Evolutionary conservation across 345 rosid genomes (phyloP).

Genomic region (Corchorus olitorius): DNA sequence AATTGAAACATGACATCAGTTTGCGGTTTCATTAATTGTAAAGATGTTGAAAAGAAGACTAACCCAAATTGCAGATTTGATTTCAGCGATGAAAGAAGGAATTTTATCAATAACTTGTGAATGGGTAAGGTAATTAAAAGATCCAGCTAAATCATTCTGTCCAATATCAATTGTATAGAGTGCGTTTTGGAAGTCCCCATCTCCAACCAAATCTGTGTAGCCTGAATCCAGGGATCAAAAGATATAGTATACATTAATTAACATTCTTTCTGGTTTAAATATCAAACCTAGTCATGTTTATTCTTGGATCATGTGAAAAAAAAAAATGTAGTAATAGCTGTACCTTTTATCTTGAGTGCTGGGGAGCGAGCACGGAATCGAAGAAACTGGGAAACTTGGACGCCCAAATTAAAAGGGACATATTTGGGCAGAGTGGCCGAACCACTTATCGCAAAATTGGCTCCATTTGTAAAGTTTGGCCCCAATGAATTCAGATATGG

Average conservation of each 20-base stretch:
- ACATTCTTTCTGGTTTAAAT: neutral
- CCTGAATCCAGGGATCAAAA: neutral
- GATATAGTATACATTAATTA: neutral
- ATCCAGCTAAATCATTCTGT: constrained; percentile 61
- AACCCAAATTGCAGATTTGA: constrained; percentile 52
- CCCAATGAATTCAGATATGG: constrained; percentile 51
- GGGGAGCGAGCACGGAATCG: constrained; percentile 44
- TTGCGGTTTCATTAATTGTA: neutral
- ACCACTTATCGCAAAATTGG: constrained; percentile 47
- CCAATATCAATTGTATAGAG: constrained; percentile 67
- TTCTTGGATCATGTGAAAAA: neutral
- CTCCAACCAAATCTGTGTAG: constrained; percentile 12
- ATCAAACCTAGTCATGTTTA: neutral
- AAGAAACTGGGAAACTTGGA: constrained; percentile 47
- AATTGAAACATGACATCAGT: neutral
- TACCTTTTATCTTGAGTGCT: constrained; percentile 33
- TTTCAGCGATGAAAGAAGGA: constrained; percentile 53
- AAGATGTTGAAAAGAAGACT: neutral
- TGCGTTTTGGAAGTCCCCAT: constrained; percentile 47
- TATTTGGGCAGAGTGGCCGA: constrained; percentile 40
- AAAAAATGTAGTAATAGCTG: no score
- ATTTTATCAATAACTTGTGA: constrained; percentile 44
- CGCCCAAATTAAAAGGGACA: constrained; percentile 36
- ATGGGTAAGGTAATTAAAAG: constrained; percentile 35
- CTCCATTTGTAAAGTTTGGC: constrained; percentile 52